Conservation (phyloP, 495 filamentous ascomycete species). For the Clohesyomyces aquaticus region DNA sequence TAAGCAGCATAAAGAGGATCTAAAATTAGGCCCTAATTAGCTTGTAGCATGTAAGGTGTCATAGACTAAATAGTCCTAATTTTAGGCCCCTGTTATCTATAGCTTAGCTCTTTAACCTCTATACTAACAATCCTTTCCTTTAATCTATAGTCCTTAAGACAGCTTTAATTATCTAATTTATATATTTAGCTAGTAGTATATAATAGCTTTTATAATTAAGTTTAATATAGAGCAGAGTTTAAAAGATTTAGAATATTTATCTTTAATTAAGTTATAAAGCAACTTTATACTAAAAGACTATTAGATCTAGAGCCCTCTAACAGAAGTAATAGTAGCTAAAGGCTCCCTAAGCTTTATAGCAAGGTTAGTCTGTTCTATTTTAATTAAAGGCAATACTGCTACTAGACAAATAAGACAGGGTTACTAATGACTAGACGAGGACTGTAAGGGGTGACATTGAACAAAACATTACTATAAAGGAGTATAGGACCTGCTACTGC, state of each 20-base stretch:
- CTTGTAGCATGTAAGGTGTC: conserved; percentile 36
- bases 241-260: too few species aligned
- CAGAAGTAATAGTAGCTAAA: conserved; percentile 25
- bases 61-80: conserved; percentile 30
- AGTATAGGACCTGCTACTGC: conserved; percentile 24
- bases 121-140: conserved; percentile 35
- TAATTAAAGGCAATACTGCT: conserved; percentile 19
- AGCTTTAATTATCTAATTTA: conserved; percentile 19
- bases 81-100: conserved; percentile 24
- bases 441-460: conserved; percentile 15
- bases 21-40: conserved; percentile 41
- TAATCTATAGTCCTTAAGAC: conserved; percentile 23
- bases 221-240: too few species aligned
- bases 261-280: conserved; percentile 23
- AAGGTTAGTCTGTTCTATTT: conserved; percentile 34
- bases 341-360: conserved; percentile 26
- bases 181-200: conserved; percentile 20
- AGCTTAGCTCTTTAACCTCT: conserved; percentile 32
- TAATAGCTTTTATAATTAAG: conserved; percentile 22
- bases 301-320: conserved; percentile 19
- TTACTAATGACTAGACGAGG: conserved; percentile 29
- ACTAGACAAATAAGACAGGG: conserved; percentile 21
- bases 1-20: conserved; percentile 41
- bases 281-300: conserved; percentile 9
- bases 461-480: conserved; percentile 32